A percentile compares a stretch with the other conserved stretches of the same genome.
These are phyloP conservation scores for Ganoderma boninense DNA, from an alignment of 1,284 basidiomycete genomes.

Conservation along the genomic window DNA sequence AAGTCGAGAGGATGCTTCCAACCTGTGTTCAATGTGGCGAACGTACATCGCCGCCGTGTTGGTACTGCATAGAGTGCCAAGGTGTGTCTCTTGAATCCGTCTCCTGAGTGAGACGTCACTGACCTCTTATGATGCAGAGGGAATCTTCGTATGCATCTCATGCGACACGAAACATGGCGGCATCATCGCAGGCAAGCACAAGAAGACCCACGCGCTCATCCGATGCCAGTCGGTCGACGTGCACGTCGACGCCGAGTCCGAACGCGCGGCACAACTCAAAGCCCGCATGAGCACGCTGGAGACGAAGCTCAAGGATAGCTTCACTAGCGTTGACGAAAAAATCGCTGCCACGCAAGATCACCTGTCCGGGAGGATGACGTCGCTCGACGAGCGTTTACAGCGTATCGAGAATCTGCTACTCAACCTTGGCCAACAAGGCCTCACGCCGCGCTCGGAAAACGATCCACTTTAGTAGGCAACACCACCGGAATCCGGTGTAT, in stretches of 20 bases:
- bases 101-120: neutral
- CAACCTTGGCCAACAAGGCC: neutral
- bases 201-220: slow-evolving; percentile 12
- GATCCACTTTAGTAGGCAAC: too few species aligned
- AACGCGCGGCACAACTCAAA: neutral
- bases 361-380: neutral
- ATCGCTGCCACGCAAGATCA: neutral
- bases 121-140: neutral
- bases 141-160: slow-evolving; percentile 10
- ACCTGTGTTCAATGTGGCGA: slow-evolving; percentile 7
- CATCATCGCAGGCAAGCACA: neutral
- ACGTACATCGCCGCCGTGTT: slow-evolving; percentile 13
- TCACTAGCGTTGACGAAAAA: neutral
- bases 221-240: slow-evolving; percentile 10
- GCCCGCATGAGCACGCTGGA: neutral
- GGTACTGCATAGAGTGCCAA: slow-evolving; percentile 24
- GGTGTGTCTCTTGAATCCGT: neutral
- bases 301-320: slow-evolving; percentile 2
- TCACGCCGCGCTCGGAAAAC: too few species aligned
- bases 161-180: slow-evolving; percentile 13
- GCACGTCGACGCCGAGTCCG: neutral
- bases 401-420: neutral
- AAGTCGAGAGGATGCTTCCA: neutral
- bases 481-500: too few species aligned
- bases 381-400: neutral